Evolutionary conservation across 805 yeast genomes (phyloP).

Genomic region (Grigorovia humatica): DNA sequence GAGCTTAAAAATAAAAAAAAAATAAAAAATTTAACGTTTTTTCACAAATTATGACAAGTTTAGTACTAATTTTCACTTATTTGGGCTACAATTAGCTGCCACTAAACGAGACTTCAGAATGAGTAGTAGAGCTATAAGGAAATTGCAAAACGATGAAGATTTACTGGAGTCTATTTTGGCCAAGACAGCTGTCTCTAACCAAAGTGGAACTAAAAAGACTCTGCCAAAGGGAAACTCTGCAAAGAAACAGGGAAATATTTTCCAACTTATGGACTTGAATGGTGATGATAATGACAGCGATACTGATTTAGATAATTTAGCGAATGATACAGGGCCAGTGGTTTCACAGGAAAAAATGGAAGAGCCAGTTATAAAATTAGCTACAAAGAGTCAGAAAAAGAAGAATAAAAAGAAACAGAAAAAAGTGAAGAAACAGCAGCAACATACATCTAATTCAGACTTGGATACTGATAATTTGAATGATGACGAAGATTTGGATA

Average conservation of each 20-base stretch:
- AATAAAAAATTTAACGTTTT: background rate
- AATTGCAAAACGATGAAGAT: conserved; percentile 25
- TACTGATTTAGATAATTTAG: conserved; percentile 1
- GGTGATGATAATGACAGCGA: conserved; percentile 8
- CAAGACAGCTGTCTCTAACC: background rate
- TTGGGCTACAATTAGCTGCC: too few species aligned
- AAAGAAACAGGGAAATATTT: conserved; percentile 11
- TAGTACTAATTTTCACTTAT: too few species aligned
- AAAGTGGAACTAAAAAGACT: too few species aligned
- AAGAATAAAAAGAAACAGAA: conserved; percentile 15
- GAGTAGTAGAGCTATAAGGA: conserved; percentile 31
- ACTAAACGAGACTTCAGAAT: conserved; percentile 6
- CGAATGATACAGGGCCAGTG: too few species aligned
- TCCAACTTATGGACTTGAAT: conserved; percentile 21
- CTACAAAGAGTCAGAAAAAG: conserved; percentile 14
- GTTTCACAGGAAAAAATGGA: background rate
- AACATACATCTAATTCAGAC: conserved; percentile 13
- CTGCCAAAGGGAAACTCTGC: background rate
- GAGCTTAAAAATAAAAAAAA: background rate
- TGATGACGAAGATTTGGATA: conserved; percentile 53
- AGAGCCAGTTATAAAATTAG: background rate
- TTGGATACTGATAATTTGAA: conserved; percentile 16
- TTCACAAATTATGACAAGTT: background rate
- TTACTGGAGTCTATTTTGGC: conserved; percentile 16
- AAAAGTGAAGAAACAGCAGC: conserved; percentile 15